Percentiles rank a stretch among this genome's conserved stretches.
phyloP scores from a whole-genome alignment of 768 basidiomycete genomes.

The Pleurotus tuoliensis region DNA sequence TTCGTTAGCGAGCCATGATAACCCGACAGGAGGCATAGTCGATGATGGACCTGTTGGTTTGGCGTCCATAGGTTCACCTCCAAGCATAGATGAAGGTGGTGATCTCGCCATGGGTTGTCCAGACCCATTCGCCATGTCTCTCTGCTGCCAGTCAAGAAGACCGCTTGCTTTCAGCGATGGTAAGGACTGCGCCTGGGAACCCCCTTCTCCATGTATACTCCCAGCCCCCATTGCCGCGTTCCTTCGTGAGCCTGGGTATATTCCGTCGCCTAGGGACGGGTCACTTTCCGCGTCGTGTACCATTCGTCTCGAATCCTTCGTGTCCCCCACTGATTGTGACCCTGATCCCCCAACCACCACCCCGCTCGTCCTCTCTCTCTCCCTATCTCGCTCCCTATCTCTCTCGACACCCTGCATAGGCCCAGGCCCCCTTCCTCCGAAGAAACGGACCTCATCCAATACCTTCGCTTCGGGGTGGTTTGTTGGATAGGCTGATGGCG shows the following conservation, averaged over 20 bases:
- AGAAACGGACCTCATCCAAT: conserved; percentile 31
- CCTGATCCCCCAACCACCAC: background rate
- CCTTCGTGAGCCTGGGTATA: background rate
- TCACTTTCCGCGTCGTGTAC: conserved; percentile 9
- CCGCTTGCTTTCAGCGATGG: conserved; percentile 77
- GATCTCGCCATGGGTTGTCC: conserved; percentile 11
- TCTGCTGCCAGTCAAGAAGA: conserved; percentile 55
- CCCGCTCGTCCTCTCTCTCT: conserved; percentile 2
- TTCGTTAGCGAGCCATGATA: conserved; percentile 69
- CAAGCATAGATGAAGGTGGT: conserved; percentile 13
- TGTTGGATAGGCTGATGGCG: conserved; percentile 18
- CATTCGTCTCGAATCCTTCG: background rate
- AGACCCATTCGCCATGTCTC: conserved; percentile 10
- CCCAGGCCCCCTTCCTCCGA: conserved; percentile 9
- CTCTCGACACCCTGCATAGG: conserved; percentile 9
- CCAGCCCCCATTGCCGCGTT: conserved; percentile 17
- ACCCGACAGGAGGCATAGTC: conserved; percentile 57
- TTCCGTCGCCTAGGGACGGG: conserved; percentile 4
- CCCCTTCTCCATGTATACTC: conserved; percentile 20
- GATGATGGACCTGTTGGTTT: conserved; percentile 22
- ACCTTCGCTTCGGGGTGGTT: conserved; percentile 28
- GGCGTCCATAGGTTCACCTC: conserved; percentile 26
- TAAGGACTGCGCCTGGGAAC: conserved; percentile 37
- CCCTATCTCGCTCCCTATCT: conserved; percentile 13
- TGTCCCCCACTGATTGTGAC: background rate